These are phyloP conservation scores for Suillus tomentosus DNA, from an alignment of 768 basidiomycete species.

Conservation along the genomic window DNA sequence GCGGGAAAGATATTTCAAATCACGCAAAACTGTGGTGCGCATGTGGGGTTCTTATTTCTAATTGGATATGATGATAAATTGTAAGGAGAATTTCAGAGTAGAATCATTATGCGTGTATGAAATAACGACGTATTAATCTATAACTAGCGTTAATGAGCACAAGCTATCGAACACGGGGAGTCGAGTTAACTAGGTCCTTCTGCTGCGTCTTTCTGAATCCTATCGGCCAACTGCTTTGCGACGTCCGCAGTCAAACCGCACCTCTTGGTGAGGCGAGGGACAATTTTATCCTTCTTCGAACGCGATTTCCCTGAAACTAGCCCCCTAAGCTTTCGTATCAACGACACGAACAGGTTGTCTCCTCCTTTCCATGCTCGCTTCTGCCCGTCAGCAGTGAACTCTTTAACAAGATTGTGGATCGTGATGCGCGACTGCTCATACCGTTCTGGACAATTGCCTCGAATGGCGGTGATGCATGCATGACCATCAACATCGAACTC, in stretches of 20 bases:
- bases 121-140: background rate
- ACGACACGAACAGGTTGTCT: slow-evolving; percentile 6
- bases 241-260: slow-evolving; percentile 29
- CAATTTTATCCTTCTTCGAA: slow-evolving; percentile 25
- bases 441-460: slow-evolving; percentile 15
- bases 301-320: slow-evolving; percentile 22
- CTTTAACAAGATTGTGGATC: slow-evolving; percentile 22
- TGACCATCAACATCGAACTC: slow-evolving; percentile 34
- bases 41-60: too few relatives aligned
- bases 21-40: too few relatives aligned
- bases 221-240: slow-evolving; percentile 21
- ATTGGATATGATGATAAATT: too few relatives aligned
- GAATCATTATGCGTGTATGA: too few relatives aligned
- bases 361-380: slow-evolving; percentile 28
- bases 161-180: background rate
- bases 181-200: background rate
- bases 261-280: slow-evolving; percentile 27
- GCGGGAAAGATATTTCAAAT: too few relatives aligned
- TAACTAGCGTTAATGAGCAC: background rate
- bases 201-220: background rate
- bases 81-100: too few relatives aligned
- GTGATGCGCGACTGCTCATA: slow-evolving; percentile 33
- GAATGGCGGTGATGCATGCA: slow-evolving; percentile 43
- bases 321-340: slow-evolving; percentile 20
- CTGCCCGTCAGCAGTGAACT: slow-evolving; percentile 29